Evolutionary conservation across 305 asterid genomes (phyloP), one percentile per base, ranked within the genome.

Genomic region (Fraxinus latifolia): DNA sequence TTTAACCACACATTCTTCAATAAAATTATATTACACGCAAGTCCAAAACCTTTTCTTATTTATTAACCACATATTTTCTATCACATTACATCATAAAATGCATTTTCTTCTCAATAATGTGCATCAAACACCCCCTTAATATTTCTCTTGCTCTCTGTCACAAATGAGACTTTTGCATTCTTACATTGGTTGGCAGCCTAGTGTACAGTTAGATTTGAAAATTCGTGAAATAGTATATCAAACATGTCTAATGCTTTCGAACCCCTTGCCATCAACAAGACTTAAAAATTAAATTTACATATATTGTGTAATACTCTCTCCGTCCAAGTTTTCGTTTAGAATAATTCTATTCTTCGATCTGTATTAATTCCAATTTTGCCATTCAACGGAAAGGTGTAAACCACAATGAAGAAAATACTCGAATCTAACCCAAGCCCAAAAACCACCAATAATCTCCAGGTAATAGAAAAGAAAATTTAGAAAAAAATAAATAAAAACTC

Each of bases 91-190:
- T 29, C 31, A 29, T 29, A 29, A 29, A 29, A 29, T 29, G 31
- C 31, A 29, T 29, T 29, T 29, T 29, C 31, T 29, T 29, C 31
- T 29, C 31, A 29, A 29, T 29, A 29, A 29, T 29, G 31, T 29
- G 31, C 31, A 29, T 29, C 31, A 29, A 29, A 29, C 31, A 1
- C 31, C 31, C 31, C 31, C 31, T 29, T 11, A 29, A 73, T 80
- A 32, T 73, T 21, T 25, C 25, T 60, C 76, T 53, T 3, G 21
- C 17, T 76, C 34, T 14, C 50, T 32, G 77, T 19, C 50, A 7
- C 79, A n/a, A 44, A 53, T n/a, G 47, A 29, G 44, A 33, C 68
- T 19, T 76, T 75, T 58, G 19, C 71, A 27, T 47, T 77, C 77
- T 44, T 12, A 23, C 21, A 53, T 5, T 15, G 53, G 44, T 65